Percentiles rank a stretch among this genome's conserved stretches.
Conservation (phyloP, 257 asterid genomes). For the Sherardia arvensis region DNA sequence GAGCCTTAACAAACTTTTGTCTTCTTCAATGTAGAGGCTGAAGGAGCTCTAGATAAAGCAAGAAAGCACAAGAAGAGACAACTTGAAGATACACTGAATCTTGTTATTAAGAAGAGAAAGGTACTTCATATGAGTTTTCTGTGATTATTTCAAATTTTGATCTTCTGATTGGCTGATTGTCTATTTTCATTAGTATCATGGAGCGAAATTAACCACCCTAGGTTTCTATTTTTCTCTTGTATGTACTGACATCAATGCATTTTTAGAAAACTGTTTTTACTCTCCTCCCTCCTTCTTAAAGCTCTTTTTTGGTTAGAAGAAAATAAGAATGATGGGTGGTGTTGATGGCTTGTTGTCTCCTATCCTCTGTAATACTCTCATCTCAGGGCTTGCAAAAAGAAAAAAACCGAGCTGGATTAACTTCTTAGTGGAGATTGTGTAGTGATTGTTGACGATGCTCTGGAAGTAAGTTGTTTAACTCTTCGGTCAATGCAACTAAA, state of each 20-base stretch:
- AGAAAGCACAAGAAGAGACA: conserved; percentile 98
- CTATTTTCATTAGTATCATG: not conserved
- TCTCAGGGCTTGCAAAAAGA: not conserved
- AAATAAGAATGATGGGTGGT: not conserved
- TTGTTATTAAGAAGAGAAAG: conserved; percentile 88
- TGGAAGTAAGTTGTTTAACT: not conserved
- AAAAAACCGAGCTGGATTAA: not conserved
- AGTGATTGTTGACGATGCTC: not conserved
- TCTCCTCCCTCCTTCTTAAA: not conserved
- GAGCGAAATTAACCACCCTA: not conserved
- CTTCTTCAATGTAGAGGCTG: conserved; percentile 65
- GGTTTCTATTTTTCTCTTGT: not conserved
- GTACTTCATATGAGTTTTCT: conserved; percentile 21
- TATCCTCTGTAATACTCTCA: not conserved
- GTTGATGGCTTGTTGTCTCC: not conserved
- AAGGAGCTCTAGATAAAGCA: conserved; percentile 98
- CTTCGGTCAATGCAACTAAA: not conserved
- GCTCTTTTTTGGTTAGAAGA: not conserved
- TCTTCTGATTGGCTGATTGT: not conserved
- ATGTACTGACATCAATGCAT: no score
- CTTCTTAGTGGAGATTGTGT: not conserved
- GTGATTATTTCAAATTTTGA: not conserved
- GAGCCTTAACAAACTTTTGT: not conserved
- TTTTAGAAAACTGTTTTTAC: not conserved
- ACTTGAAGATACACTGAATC: conserved; percentile 92